A percentile compares a stretch with the other conserved stretches of the same genome.
These are phyloP conservation scores for Pichia sp. DNA, from an alignment of 1,139 yeast species.

Conservation along the genomic window DNA sequence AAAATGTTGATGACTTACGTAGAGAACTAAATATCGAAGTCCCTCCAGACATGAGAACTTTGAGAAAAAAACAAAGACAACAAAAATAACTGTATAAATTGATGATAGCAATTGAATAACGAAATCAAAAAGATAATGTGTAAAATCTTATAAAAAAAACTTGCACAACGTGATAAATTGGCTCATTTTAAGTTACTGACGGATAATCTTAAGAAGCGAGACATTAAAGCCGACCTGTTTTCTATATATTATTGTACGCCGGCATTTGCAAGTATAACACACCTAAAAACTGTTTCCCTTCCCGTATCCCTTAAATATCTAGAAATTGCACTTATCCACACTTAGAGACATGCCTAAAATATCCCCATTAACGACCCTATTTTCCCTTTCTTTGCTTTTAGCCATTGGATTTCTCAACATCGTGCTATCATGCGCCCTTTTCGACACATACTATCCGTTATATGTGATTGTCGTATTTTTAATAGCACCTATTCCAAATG, in stretches of 20 bases:
- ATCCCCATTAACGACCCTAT: conserved; percentile 55
- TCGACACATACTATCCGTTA: conserved; percentile 63
- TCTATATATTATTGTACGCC: too few species aligned
- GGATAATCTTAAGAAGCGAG: too few species aligned
- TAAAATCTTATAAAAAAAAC: too few species aligned
- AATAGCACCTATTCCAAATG: conserved; percentile 67
- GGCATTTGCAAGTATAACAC: too few species aligned
- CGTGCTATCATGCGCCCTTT: conserved; percentile 66
- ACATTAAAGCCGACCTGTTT: too few species aligned
- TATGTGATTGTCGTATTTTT: conserved; percentile 61
- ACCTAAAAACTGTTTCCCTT: too few species aligned
- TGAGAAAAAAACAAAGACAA: conserved; percentile 38
- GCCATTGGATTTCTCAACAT: conserved; percentile 73
- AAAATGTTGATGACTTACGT: conserved; percentile 68
- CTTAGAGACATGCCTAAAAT: conserved; percentile 3
- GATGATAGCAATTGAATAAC: too few species aligned
- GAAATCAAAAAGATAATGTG: too few species aligned
- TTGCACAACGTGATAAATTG: too few species aligned
- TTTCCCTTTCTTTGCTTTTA: conserved; percentile 61
- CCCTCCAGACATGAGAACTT: conserved; percentile 70
- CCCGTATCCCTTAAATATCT: too few species aligned
- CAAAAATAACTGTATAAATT: too few species aligned
- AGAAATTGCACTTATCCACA: neutral
- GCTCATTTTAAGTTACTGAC: too few species aligned
- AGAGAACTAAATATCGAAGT: conserved; percentile 61